These are phyloP conservation scores for Phytophthora kernoviae DNA, from an alignment of 352 stramenopile species.

Conservation along the genomic window DNA sequence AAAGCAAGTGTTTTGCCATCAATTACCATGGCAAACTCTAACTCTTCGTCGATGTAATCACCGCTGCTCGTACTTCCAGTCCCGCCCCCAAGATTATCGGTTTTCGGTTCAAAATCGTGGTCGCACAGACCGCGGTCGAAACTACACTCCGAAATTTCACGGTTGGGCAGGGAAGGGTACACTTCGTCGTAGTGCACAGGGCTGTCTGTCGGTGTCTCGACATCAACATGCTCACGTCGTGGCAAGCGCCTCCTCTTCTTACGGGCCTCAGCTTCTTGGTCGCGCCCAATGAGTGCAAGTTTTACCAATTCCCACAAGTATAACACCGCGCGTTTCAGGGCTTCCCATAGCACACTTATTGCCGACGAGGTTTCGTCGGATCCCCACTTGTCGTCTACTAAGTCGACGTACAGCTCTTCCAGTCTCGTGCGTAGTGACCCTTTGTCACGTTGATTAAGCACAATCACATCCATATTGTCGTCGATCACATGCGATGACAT, in stretches of 20 bases:
- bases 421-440: conserved; percentile 71
- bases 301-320: conserved; percentile 76
- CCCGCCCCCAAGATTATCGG: conserved; percentile 25
- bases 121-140: conserved; percentile 68
- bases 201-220: conserved; percentile 42
- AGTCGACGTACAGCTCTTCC: conserved; percentile 86
- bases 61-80: conserved; percentile 44
- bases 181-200: conserved; percentile 71
- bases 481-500: conserved; percentile 92
- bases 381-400: conserved; percentile 89
- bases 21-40: conserved; percentile 92
- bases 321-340: conserved; percentile 68
- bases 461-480: conserved; percentile 91
- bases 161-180: conserved; percentile 59
- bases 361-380: conserved; percentile 83
- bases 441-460: conserved; percentile 84
- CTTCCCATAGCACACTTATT: conserved; percentile 77
- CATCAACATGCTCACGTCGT: conserved; percentile 51
- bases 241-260: conserved; percentile 69
- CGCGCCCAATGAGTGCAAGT: conserved; percentile 67
- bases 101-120: conserved; percentile 75
- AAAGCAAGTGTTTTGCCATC: conserved; percentile 85
- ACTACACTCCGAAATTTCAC: conserved; percentile 57
- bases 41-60: conserved; percentile 72
- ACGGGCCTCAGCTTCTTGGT: conserved; percentile 68